Conservation (phyloP, 2,329 filamentous ascomycete genomes). For the Aureobasidium pullulans region DNA sequence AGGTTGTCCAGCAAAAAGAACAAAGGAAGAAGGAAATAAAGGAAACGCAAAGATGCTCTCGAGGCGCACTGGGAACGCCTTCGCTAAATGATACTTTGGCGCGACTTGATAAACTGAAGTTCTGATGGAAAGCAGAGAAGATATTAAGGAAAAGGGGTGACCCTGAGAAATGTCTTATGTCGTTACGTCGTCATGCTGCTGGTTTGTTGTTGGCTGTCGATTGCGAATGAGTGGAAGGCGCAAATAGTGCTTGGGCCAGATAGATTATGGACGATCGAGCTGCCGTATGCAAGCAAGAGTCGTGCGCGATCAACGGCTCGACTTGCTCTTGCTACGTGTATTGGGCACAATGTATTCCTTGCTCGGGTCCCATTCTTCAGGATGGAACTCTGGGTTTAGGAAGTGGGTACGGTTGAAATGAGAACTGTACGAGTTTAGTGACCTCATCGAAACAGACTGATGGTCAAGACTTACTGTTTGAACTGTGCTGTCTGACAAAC, state of each 20-base stretch:
- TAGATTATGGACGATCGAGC: neutral
- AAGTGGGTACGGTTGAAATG: slow-evolving; percentile 47
- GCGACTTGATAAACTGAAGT: neutral
- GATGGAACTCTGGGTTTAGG: slow-evolving; percentile 45
- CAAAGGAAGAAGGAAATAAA: neutral
- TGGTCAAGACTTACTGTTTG: slow-evolving; percentile 33
- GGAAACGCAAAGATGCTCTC: neutral
- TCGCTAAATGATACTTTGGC: slow-evolving; percentile 11
- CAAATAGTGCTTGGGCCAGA: neutral
- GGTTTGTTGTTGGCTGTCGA: slow-evolving; percentile 3
- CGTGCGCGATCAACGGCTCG: slow-evolving; percentile 22
- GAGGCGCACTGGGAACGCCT: slow-evolving; percentile 9
- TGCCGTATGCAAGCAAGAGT: neutral
- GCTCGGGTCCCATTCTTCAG: slow-evolving; percentile 45
- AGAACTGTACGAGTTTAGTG: slow-evolving; percentile 30
- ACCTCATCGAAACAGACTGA: too few relatives aligned
- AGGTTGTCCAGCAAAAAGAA: neutral
- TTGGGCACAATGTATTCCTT: slow-evolving; percentile 35
- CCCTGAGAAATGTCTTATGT: slow-evolving; percentile 12
- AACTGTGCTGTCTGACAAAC: slow-evolving; percentile 45
- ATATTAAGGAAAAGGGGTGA: slow-evolving; percentile 7
- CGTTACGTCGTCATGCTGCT: slow-evolving; percentile 9
- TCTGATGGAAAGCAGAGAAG: neutral
- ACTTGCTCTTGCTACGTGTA: slow-evolving; percentile 24
- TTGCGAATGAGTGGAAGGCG: neutral